Base-by-base conservation (phyloP, 1,284 basidiomycete genomes). In the Leccinum holopus region DNA sequence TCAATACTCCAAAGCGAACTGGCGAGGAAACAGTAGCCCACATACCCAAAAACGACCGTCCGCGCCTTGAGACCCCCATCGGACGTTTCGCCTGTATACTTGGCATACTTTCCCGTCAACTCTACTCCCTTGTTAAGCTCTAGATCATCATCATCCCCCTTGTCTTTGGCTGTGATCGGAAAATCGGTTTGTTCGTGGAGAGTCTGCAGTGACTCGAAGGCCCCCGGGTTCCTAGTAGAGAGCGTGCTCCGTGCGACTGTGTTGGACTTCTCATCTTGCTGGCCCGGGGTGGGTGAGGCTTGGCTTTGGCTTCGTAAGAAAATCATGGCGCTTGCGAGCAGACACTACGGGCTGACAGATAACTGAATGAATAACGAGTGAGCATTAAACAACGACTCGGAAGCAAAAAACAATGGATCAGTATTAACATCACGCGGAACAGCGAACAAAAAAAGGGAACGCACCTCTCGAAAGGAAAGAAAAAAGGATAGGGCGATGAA, bases 31-130 rank as follows among this genome's bases (percentile, higher is more conserved):
- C 9, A 14, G 21, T 21, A 12, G 21, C 1, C 51, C 28, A 70
- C 80, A 61, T 63, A 84, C 82, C 64, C 82, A 64, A 79, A 57
- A 14, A 84, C 77, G 32, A 84, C 78, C 4, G 80, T 70, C 84
- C 84, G 85, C 2, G 84, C 84, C 63, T 78, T 77, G 44, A 79
- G 67, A 2, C 84, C 84, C 33, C 84, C 84, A 68, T 86, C 84
- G 2, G 82, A 81, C 9, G 74, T 56, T 7, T 62, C 74, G 35
- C 62, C 67, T 2, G 57, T 63, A 59, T 65, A 69, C 61, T 71
- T 73, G 58, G 59, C 62, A 58, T 68, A 72, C 35, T 61, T 69
- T 2, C 37, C 61, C 1, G 61, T 32, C 11, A 62, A 37, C 4
- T 49, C 11, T 1, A 32, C 47, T 7, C 1, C 37, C 5, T 57